phyloP scores from a whole-genome alignment of 2,329 filamentous ascomycete genomes.

The Aureobasidium mangrovei region DNA sequence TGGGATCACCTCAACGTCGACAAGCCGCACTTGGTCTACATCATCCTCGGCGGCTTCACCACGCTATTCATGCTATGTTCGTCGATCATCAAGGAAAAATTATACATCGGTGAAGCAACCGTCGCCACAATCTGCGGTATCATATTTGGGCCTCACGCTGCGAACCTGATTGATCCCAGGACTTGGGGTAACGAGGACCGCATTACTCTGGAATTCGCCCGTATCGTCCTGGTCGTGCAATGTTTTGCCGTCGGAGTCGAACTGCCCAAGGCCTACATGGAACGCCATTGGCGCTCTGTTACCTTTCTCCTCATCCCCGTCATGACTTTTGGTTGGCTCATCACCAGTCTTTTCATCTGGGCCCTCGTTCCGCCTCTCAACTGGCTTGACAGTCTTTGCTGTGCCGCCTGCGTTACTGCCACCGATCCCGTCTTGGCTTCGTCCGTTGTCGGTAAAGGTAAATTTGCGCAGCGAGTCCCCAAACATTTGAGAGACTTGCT shows the following conservation, averaged over 20 bases:
- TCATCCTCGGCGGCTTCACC: constrained; percentile 96
- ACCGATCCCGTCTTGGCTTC: constrained; percentile 95
- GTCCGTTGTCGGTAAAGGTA: constrained; percentile 96
- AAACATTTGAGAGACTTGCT: constrained; percentile 94
- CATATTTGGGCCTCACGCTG: constrained; percentile 79
- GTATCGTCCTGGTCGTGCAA: constrained; percentile 82
- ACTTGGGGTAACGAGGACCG: constrained; percentile 79
- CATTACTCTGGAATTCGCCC: constrained; percentile 80
- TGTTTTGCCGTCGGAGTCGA: constrained; percentile 89
- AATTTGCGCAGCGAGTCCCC: constrained; percentile 93
- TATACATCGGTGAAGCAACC: constrained; percentile 98
- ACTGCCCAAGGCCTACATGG: constrained; percentile 92
- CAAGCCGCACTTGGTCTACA: constrained; percentile 93
- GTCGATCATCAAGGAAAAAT: constrained; percentile 92
- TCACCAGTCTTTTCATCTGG: constrained; percentile 91
- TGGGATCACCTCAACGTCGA: constrained; percentile 81
- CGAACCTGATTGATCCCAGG: constrained; percentile 66
- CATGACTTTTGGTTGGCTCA: constrained; percentile 93
- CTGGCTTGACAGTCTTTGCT: constrained; percentile 82
- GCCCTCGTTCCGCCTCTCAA: constrained; percentile 67
- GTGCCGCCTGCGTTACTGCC: constrained; percentile 90
- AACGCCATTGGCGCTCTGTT: constrained; percentile 92
- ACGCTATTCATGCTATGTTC: constrained; percentile 98
- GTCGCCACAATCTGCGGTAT: constrained; percentile 82
- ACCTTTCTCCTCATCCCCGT: constrained; percentile 80